Percentiles rank a stretch among this genome's conserved stretches.
These are phyloP conservation scores for Pulveroboletus sp. DNA, from an alignment of 768 basidiomycete genomes.

Conservation along the genomic window DNA sequence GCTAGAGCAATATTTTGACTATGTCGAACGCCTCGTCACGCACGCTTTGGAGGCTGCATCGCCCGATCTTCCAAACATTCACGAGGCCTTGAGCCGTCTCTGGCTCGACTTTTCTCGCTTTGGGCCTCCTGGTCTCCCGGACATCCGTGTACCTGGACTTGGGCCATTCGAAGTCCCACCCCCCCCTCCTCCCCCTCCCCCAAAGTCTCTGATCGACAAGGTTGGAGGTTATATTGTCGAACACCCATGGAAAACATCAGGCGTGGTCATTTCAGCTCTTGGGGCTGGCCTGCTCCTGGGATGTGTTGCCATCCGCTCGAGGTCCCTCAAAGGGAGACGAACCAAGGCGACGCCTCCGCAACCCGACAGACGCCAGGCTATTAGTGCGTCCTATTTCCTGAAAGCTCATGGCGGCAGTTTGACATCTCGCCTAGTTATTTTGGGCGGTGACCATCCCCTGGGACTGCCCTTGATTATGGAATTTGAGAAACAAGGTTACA, in stretches of 20 bases:
- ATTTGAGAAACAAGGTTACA: conserved; percentile 74
- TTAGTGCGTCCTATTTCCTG: conserved; percentile 30
- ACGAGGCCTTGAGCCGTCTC: conserved; percentile 61
- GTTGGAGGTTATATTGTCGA: conserved; percentile 48
- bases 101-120: conserved; percentile 81
- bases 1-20: conserved; percentile 65
- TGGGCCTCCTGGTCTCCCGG: conserved; percentile 54
- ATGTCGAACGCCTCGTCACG: conserved; percentile 58
- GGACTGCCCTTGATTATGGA: conserved; percentile 69
- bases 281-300: conserved; percentile 60
- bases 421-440: conserved; percentile 48
- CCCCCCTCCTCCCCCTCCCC: conserved; percentile 52
- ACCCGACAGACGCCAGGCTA: conserved; percentile 42
- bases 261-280: conserved; percentile 51
- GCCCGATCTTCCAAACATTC: conserved; percentile 57
- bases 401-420: neutral
- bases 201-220: conserved; percentile 41
- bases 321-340: conserved; percentile 20
- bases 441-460: conserved; percentile 74
- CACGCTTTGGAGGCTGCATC: conserved; percentile 52
- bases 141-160: conserved; percentile 58
- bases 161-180: conserved; percentile 73
- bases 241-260: conserved; percentile 59
- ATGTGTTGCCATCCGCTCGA: conserved; percentile 36
- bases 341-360: conserved; percentile 25